Evolutionary conservation across 2,329 filamentous ascomycete genomes (phyloP), one percentile per base, ranked within the genome.

Genomic region (Diaporthe citriasiana): DNA sequence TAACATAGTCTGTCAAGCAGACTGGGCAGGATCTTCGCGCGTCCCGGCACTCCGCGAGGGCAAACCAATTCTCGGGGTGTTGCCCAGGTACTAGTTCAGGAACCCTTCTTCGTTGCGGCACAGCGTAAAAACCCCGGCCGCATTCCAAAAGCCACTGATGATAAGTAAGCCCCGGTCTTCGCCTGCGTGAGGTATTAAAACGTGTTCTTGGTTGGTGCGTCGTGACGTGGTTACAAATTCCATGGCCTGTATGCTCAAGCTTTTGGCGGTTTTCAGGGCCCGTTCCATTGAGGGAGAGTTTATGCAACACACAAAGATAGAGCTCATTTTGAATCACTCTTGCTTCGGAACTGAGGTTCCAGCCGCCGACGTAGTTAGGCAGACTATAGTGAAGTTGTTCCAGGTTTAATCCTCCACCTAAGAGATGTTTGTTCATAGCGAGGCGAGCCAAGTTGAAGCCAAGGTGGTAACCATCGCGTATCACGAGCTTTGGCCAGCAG

Each of bases 191-290:
- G 38, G 15, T 7, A 33, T 15, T 47, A 1, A 47, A 33, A n/a
- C 59, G 25, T 33, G 17, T 3, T 47, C 13, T n/a, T 33, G 59
- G 40, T 47, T 2, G 25, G 27, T 65, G 40, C 27, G 40, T 65
- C 12, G 59, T 65, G 17, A 65, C 17, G 17, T 65, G 59, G 22
- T 47, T 22, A 33, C 59, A 65, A n/a, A 65, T 47, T n/a, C 59
- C 59, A 47, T 65, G 59, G 4, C 13, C 1, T 47, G 35, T 17
- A 1, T 1, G 8, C 40, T 65, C 40, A 47, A 65, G 59, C 25
- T 22, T 5, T 33, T n/a, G 27, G 17, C 40, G 59, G 9, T 65
- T 63, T 22, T n/a, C 25, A 33, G 3, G 25, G 38, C 59, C 25
- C 25, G 25, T 47, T 63, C 40, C 59, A 19, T 30, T 45, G 1